Evolutionary conservation across 2,329 filamentous ascomycete species (phyloP).

Genomic region (Dactylonectria estremocensis): DNA sequence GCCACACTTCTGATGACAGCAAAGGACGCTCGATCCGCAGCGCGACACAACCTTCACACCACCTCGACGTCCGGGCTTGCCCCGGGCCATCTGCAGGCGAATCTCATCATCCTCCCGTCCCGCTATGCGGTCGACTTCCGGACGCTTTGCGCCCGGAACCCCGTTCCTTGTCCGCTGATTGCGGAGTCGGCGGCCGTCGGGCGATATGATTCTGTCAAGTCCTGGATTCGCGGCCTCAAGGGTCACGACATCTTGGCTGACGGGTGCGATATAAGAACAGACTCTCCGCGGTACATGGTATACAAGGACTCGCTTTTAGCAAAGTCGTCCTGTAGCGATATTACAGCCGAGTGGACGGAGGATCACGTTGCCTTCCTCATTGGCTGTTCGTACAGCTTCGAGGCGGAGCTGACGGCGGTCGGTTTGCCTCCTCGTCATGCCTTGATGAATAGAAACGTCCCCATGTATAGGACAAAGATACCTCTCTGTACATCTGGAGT

Average conservation of each 20-base stretch:
- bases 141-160: conserved; percentile 72
- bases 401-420: conserved; percentile 66
- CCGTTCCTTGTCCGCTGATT: conserved; percentile 74
- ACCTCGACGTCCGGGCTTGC: conserved; percentile 69
- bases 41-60: conserved; percentile 57
- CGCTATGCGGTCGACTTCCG: conserved; percentile 71
- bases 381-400: conserved; percentile 76
- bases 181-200: conserved; percentile 65
- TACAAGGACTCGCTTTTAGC: conserved; percentile 65
- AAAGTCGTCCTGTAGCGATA: conserved; percentile 57
- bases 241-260: conserved; percentile 49
- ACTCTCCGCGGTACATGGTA: conserved; percentile 72
- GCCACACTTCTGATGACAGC: conserved; percentile 44
- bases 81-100: conserved; percentile 72
- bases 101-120: conserved; percentile 72
- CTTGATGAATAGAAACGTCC: conserved; percentile 64
- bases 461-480: conserved; percentile 75
- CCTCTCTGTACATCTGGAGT: conserved; percentile 71
- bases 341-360: conserved; percentile 67
- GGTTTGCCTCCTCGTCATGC: conserved; percentile 68
- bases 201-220: conserved; percentile 56
- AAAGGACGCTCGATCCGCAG: conserved; percentile 59
- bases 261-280: conserved; percentile 70
- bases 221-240: conserved; percentile 44
- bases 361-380: conserved; percentile 75